Conservation (phyloP, 2,329 filamentous ascomycete species). For the Neopestalotiopsis clavispora region DNA sequence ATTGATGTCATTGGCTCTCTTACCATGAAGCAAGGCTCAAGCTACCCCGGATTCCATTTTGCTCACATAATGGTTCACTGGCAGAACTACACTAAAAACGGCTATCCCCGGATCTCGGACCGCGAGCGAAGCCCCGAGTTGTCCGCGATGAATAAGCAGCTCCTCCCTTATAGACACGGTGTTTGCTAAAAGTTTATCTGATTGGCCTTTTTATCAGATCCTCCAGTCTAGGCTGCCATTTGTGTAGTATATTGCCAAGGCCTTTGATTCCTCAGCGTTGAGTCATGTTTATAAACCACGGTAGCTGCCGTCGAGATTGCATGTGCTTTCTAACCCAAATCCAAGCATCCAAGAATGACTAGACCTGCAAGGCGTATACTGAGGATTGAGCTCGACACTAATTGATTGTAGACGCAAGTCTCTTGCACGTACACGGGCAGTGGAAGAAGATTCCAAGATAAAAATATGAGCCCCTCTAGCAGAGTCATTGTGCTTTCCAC, state of each 20-base stretch:
- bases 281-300: background rate
- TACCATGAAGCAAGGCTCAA: background rate
- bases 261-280: background rate
- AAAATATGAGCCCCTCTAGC: too few species aligned
- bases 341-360: background rate
- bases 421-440: background rate
- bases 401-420: too few species aligned
- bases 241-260: background rate
- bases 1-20: slow-evolving; percentile 9
- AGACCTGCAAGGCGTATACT: background rate
- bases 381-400: too few species aligned
- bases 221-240: background rate
- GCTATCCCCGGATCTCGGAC: slow-evolving; percentile 6
- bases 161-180: background rate
- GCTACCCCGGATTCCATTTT: slow-evolving; percentile 4
- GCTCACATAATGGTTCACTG: background rate
- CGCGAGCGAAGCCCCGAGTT: slow-evolving; percentile 8
- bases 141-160: slow-evolving; percentile 9
- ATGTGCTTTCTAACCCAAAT: background rate
- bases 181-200: background rate
- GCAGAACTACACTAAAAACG: background rate
- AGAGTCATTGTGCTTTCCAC: background rate
- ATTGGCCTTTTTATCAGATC: background rate
- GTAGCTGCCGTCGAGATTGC: background rate
- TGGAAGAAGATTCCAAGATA: too few species aligned